Evolutionary conservation across 2,329 filamentous ascomycete species (phyloP).

Genomic region (Penicillium hesseltinei): DNA sequence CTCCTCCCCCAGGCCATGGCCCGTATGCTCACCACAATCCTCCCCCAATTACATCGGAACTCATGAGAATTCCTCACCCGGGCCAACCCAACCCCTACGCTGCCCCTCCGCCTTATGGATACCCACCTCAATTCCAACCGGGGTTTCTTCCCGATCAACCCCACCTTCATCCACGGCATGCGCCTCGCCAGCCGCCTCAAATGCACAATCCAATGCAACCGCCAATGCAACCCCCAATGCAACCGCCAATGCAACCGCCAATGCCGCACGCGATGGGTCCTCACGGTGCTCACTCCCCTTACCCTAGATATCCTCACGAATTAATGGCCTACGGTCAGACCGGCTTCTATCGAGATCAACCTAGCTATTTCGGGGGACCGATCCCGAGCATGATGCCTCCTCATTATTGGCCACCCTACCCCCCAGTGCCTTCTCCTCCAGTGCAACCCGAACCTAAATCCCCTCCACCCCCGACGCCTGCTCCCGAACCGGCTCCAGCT

Average conservation of each 20-base stretch:
- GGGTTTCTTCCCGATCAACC: slow-evolving; percentile 30
- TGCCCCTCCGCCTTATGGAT: slow-evolving; percentile 29
- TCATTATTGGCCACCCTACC: slow-evolving; percentile 37
- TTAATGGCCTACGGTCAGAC: slow-evolving; percentile 39
- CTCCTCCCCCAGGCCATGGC: slow-evolving; percentile 29
- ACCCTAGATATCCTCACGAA: slow-evolving; percentile 36
- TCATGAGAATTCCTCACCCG: slow-evolving; percentile 32
- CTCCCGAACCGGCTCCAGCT: slow-evolving; percentile 6
- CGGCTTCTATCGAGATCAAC: slow-evolving; percentile 27
- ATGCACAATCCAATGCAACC: slow-evolving; percentile 34
- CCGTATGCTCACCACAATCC: slow-evolving; percentile 27
- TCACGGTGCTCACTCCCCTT: slow-evolving; percentile 26
- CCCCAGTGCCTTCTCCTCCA: slow-evolving; percentile 35
- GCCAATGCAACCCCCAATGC: slow-evolving; percentile 32
- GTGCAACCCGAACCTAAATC: slow-evolving; percentile 29
- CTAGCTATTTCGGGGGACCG: slow-evolving; percentile 33
- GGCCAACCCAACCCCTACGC: slow-evolving; percentile 28
- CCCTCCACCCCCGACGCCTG: slow-evolving; percentile 20
- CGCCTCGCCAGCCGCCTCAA: slow-evolving; percentile 25
- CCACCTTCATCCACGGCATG: slow-evolving; percentile 29
- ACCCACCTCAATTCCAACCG: slow-evolving; percentile 30
- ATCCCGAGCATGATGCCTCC: slow-evolving; percentile 37
- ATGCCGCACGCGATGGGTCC: slow-evolving; percentile 29
- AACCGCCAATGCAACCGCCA: slow-evolving; percentile 27
- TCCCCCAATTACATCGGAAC: slow-evolving; percentile 31